Percentiles rank a stretch among this genome's conserved stretches.
phyloP scores from a whole-genome alignment of 768 basidiomycete species.

The Galerina marginata region DNA sequence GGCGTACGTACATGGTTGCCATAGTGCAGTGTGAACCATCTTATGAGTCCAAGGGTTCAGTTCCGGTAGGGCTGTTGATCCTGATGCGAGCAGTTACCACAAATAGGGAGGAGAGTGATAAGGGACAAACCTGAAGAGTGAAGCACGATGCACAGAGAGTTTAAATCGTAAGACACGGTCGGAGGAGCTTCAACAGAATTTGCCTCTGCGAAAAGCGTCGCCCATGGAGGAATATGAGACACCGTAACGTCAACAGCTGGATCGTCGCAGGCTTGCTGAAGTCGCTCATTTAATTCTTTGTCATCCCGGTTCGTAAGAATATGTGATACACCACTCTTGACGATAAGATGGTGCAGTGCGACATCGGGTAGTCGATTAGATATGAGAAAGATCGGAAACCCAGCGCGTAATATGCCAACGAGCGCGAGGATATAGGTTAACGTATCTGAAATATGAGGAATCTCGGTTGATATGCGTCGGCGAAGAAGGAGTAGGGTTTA shows the following conservation, averaged over 20 bases:
- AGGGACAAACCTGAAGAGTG: background rate
- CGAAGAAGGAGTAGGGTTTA: no score
- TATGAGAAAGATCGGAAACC: slow-evolving; percentile 8
- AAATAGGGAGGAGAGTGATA: background rate
- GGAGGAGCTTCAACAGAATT: background rate
- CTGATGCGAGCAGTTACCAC: background rate
- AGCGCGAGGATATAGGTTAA: background rate
- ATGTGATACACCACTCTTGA: background rate
- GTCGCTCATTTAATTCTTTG: background rate
- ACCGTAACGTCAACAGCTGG: background rate
- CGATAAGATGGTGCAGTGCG: background rate
- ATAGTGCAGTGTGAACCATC: background rate
- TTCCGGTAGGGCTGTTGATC: slow-evolving; percentile 3
- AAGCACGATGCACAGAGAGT: background rate
- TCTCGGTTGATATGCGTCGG: no score
- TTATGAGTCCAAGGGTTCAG: background rate
- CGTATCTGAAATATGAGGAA: background rate
- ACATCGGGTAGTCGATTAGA: background rate
- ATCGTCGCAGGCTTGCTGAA: background rate
- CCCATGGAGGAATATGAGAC: background rate
- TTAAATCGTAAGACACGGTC: background rate
- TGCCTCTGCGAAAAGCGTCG: background rate
- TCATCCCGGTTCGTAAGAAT: background rate
- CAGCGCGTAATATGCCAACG: slow-evolving; percentile 4
- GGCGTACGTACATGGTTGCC: slow-evolving; percentile 3